These are phyloP conservation scores for Cytospora piceicola DNA, from an alignment of 2,329 filamentous ascomycete species.

Conservation along the genomic window DNA sequence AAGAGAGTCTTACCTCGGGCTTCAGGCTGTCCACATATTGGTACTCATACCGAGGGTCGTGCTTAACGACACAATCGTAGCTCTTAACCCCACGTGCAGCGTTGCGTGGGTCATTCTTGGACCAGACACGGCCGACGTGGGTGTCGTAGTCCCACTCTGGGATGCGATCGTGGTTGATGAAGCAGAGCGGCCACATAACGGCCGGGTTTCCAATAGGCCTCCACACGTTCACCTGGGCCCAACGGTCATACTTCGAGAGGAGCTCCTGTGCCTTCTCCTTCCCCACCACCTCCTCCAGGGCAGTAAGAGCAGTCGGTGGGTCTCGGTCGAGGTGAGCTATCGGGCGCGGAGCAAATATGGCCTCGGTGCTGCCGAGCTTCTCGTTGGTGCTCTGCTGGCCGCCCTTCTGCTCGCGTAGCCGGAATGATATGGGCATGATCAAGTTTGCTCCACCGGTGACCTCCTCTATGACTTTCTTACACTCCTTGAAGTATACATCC, in stretches of 20 bases:
- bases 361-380: neutral
- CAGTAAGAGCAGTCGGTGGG: neutral
- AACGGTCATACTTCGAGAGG: slow-evolving; percentile 34
- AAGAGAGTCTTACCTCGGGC: slow-evolving; percentile 27
- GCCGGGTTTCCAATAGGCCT: slow-evolving; percentile 33
- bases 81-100: neutral
- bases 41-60: neutral
- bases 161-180: slow-evolving; percentile 36
- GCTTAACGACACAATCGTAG: neutral
- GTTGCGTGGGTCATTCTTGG: slow-evolving; percentile 35
- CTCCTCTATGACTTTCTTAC: neutral
- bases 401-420: neutral
- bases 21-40: neutral
- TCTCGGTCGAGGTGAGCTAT: slow-evolving; percentile 2
- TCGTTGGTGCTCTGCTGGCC: neutral
- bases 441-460: neutral
- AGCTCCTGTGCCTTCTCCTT: slow-evolving; percentile 35
- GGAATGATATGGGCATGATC: neutral
- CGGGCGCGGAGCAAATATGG: neutral
- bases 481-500: no score
- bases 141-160: slow-evolving; percentile 36
- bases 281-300: neutral
- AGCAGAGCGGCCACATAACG: slow-evolving; percentile 37
- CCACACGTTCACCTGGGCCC: slow-evolving; percentile 39
- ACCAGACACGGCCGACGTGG: slow-evolving; percentile 36